Evolutionary conservation across 768 basidiomycete genomes (phyloP).

Genomic region (Boletus bicolor): DNA sequence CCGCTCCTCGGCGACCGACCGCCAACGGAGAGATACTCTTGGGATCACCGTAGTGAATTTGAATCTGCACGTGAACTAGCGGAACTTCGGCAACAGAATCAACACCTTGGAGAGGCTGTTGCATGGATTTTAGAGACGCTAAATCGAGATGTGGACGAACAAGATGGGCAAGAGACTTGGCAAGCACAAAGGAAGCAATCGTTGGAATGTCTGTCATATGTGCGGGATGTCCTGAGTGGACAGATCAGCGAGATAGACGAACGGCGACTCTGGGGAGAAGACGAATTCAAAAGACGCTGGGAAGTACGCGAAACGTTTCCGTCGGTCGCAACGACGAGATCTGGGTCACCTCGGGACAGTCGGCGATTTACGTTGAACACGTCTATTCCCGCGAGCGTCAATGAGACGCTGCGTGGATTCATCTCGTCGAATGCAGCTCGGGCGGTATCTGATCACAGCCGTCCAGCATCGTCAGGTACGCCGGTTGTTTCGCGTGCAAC

Average conservation of each 20-base stretch:
- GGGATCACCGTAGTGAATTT: constrained; percentile 67
- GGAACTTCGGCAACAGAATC: constrained; percentile 54
- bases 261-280: constrained; percentile 60
- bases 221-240: constrained; percentile 68
- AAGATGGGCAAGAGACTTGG: constrained; percentile 36
- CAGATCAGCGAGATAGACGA: constrained; percentile 57
- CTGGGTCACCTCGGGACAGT: constrained; percentile 14
- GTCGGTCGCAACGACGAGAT: constrained; percentile 21
- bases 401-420: constrained; percentile 22
- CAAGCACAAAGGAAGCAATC: constrained; percentile 55
- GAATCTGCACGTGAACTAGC: constrained; percentile 67
- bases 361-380: constrained; percentile 15
- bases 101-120: constrained; percentile 64
- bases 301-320: constrained; percentile 27
- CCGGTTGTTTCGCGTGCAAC: constrained; percentile 11
- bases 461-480: constrained; percentile 16
- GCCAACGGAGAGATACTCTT: constrained; percentile 56
- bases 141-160: constrained; percentile 47
- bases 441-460: constrained; percentile 10
- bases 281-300: constrained; percentile 40
- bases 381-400: constrained; percentile 15
- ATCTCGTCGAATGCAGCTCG: constrained; percentile 16
- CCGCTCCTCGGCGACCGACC: constrained; percentile 61
- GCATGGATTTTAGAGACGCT: constrained; percentile 74
- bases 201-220: constrained; percentile 71